Evolutionary conservation across 352 stramenopile species (phyloP).

Genomic region (Phytophthora cactorum): DNA sequence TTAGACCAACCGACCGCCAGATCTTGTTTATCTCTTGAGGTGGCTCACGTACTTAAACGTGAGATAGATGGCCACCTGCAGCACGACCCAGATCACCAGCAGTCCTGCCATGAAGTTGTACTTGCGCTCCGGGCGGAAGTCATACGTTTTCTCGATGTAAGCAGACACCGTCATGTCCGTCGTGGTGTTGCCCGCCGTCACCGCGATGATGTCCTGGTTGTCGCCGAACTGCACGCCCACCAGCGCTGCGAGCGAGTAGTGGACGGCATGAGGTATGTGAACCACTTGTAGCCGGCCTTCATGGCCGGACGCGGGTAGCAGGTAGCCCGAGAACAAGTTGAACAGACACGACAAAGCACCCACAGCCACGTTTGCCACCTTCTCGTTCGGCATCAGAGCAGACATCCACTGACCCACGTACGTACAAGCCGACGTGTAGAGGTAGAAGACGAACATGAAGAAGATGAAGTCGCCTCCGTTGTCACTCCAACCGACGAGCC

Average conservation of each 20-base stretch:
- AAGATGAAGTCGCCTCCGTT: constrained; percentile 2
- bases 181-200: constrained; percentile 15
- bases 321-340: constrained; percentile 70
- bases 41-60: constrained; percentile 77
- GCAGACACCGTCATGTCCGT: constrained; percentile 36
- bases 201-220: constrained; percentile 34
- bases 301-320: constrained; percentile 58
- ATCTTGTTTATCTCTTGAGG: constrained; percentile 54
- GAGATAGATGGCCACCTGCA: constrained; percentile 55
- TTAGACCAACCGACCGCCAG: too few relatives aligned
- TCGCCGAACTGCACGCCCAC: constrained; percentile 49
- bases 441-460: constrained; percentile 47
- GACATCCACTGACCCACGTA: constrained; percentile 79
- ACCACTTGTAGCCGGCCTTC: too few relatives aligned
- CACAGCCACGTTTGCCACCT: constrained; percentile 76
- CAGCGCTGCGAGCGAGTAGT: constrained; percentile 54
- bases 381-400: constrained; percentile 67
- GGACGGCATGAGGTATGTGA: constrained; percentile 65
- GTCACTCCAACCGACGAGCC: constrained; percentile 1
- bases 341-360: constrained; percentile 74
- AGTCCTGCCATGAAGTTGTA: constrained; percentile 55
- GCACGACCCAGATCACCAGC: constrained; percentile 60
- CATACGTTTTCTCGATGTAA: constrained; percentile 55
- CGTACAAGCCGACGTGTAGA: constrained; percentile 68
- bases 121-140: constrained; percentile 56